Base-by-base conservation (phyloP, 495 filamentous ascomycete genomes). In the Schizothecium vesticola region DNA sequence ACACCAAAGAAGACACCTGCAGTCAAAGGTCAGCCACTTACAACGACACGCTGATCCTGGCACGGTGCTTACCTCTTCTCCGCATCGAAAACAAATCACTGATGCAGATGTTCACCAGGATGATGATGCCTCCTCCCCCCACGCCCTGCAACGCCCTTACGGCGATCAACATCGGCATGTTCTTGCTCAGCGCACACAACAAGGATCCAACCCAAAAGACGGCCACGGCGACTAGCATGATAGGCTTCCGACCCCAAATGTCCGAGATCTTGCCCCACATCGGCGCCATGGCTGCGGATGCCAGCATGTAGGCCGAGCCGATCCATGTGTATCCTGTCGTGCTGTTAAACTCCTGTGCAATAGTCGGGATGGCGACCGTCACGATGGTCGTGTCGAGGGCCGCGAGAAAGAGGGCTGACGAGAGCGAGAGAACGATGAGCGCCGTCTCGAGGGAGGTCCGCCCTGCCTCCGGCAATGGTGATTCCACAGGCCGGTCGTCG, bases 221-320 rank as follows among this genome's bases (percentile, higher is more conserved):
- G 24, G 82, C 78, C 56, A 89, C 91, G 43, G 92, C 91, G 1
- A 89, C 64, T 11, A 97, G 79, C 59, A 96, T 81, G 62, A 95
- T 89, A 3, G 86, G 87, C 73, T 96, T 97, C 25, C 93, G 86
- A 1, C 93, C 93, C 84, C 88, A 96, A 66, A 97, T 94, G 73
- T 96, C 93, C 70, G 86, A 89, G 51, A 94, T 78, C 74, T 93
- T 93, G n/a, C 90, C 92, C 91, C 92, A 94, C 64, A 88, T 81
- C 0, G 91, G 91, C 24, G 88, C 87, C 28, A 86, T 86, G 3
- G 91, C 86, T 2, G 89, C 83, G 74, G 86, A 89, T 21, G 88
- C 89, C 9, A 95, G 84, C 22, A 90, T 81, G 72, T 89, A 92
- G 11, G 88, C 87, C 22, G 86, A 87, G 1, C 89, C 89, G 72